Evolutionary conservation across 768 basidiomycete species (phyloP).

Genomic region (Boletus speciosus): DNA sequence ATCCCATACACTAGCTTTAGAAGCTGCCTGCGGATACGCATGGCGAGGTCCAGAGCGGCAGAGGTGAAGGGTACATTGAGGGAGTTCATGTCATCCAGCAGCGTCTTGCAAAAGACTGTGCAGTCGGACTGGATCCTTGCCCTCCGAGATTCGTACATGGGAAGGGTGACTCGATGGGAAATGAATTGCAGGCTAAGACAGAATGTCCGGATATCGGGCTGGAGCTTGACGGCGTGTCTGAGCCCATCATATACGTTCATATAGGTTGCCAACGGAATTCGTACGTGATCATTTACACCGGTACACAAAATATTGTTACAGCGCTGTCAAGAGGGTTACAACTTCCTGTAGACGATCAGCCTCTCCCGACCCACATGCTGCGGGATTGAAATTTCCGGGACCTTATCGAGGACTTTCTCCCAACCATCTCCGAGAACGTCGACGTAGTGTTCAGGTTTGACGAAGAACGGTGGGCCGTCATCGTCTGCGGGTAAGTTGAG

Average conservation of each 20-base stretch:
- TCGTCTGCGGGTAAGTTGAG: conserved; percentile 41
- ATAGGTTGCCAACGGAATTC: conserved; percentile 53
- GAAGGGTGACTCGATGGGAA: conserved; percentile 62
- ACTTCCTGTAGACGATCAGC: conserved; percentile 38
- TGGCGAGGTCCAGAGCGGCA: conserved; percentile 59
- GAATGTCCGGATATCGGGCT: conserved; percentile 55
- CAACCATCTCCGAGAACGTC: conserved; percentile 49
- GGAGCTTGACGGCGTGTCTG: conserved; percentile 35
- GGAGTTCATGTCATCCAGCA: conserved; percentile 58
- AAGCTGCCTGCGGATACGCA: conserved; percentile 50
- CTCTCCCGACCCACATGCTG: conserved; percentile 47
- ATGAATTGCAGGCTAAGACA: conserved; percentile 66
- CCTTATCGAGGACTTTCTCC: conserved; percentile 50
- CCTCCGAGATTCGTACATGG: conserved; percentile 41
- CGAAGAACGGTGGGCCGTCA: conserved; percentile 63
- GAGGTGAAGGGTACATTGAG: conserved; percentile 49
- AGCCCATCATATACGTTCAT: conserved; percentile 63
- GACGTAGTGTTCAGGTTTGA: conserved; percentile 54
- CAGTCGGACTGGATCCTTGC: conserved; percentile 39
- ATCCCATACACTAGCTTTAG: conserved; percentile 72
- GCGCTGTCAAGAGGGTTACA: not conserved
- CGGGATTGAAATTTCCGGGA: conserved; percentile 43
- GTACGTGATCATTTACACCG: too few relatives aligned
- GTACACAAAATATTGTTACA: too few relatives aligned
- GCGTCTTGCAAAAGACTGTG: conserved; percentile 43